Conservation (phyloP, 2,329 filamentous ascomycete genomes). For the Trichoderma oligosporum region DNA sequence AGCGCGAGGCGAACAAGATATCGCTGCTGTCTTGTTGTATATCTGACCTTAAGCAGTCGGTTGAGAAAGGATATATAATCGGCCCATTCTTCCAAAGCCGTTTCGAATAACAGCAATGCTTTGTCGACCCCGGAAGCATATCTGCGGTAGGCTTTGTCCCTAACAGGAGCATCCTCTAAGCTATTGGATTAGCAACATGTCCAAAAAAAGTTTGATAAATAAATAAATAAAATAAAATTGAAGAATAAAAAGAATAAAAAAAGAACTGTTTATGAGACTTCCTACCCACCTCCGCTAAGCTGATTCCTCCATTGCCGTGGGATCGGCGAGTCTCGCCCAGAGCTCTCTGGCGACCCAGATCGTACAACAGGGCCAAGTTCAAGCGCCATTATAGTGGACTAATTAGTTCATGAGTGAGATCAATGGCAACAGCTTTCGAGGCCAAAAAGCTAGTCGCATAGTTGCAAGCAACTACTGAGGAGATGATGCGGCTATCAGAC, state of each 20-base stretch:
- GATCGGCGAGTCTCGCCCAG: slow-evolving; percentile 73
- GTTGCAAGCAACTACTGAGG: background rate
- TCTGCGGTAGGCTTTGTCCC: slow-evolving; percentile 72
- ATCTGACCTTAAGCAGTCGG: slow-evolving; percentile 74
- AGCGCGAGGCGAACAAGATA: background rate
- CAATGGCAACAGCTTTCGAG: slow-evolving; percentile 3
- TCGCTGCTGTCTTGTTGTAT: background rate
- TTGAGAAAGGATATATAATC: slow-evolving; percentile 98
- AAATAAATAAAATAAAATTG: too few relatives aligned
- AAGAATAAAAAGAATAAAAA: too few relatives aligned
- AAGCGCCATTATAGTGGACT: slow-evolving; percentile 55
- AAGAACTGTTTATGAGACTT: background rate
- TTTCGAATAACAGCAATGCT: slow-evolving; percentile 85
- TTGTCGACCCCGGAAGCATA: slow-evolving; percentile 88
- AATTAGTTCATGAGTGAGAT: slow-evolving; percentile 19
- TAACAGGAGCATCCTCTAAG: slow-evolving; percentile 52
- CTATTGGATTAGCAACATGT: slow-evolving; percentile 4
- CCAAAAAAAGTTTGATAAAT: background rate
- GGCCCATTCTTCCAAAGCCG: slow-evolving; percentile 94
- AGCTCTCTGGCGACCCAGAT: slow-evolving; percentile 74
- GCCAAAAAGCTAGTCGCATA: slow-evolving; percentile 16
- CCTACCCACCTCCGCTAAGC: slow-evolving; percentile 66
- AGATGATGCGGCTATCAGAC: slow-evolving; percentile 1
- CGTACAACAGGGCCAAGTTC: slow-evolving; percentile 55
- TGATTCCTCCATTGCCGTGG: slow-evolving; percentile 74